Base-by-base conservation (phyloP, 2,329 filamentous ascomycete species). In the Ascochyta lentis region DNA sequence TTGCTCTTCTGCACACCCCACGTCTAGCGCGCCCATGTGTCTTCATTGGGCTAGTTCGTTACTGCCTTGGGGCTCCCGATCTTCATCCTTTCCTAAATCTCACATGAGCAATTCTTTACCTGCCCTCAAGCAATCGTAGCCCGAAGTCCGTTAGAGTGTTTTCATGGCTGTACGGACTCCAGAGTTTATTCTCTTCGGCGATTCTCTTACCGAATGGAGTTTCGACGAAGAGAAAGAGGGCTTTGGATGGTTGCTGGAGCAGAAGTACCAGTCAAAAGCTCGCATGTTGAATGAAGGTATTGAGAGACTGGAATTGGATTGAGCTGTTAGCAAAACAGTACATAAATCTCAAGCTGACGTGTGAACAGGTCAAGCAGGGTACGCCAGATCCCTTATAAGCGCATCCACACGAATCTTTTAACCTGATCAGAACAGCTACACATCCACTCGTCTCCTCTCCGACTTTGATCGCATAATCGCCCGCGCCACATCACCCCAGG, bases 141-240 rank as follows among this genome's bases (percentile, higher is more conserved):
- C 9, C 22, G 19, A 16, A 6, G 23, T 13, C 5, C 7, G 9
- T 9, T n/a, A 15, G 6, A 42, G 40, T 16, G 29, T 3, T 5
- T 6, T 4, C 0, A 31, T 43, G 31, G 1, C 31, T 9, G 6
- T 9, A n/a, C 38, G 10, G n/a, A 12, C n/a, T 22, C 64, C 67
- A 1, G 58, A 70, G 23, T 66, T 76, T 37, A 56, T 75, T 3
- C 65, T 76, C 3, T 74, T 76, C 39, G 73, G 73, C 3, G 71
- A 68, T 38, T 75, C 72, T 1, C 64, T 76, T 6, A 75, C 70
- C 0, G 56, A 71, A 58, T 75, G 69, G 68, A 59, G 60, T 22
- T 76, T 75, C 50, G 53, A 66, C 16, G 63, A 66, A 40, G 9
- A 57, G 3, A 69, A 59, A 1, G 44, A 62, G 23, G 72, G 72